Percentiles rank a stretch among this genome's conserved stretches.
phyloP scores from a whole-genome alignment of 2,329 filamentous ascomycete genomes.

The Neofusicoccum sp. region DNA sequence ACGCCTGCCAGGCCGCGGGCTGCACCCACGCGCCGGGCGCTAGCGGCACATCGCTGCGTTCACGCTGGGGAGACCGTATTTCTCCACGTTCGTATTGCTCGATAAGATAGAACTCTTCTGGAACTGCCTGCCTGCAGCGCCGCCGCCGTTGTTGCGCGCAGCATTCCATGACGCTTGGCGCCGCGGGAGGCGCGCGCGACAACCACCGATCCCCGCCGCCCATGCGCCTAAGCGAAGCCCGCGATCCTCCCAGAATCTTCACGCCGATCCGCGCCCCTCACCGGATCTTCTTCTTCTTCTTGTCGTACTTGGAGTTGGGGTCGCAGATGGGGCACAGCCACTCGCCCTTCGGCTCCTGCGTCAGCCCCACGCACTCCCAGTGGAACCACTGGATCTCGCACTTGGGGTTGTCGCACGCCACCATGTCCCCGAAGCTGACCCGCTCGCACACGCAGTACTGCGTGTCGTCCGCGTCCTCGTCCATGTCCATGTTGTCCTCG shows the following conservation, averaged over 20 bases:
- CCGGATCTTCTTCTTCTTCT: constrained; percentile 42
- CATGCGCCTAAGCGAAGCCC: constrained; percentile 8
- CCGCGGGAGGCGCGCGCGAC: no score
- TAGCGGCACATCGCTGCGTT: constrained; percentile 13
- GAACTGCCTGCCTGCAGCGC: neutral
- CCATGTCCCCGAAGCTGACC: constrained; percentile 84
- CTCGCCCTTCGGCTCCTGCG: constrained; percentile 49
- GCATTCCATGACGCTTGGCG: no score
- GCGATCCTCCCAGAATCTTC: constrained; percentile 1
- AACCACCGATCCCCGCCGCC: neutral
- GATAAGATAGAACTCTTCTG: constrained; percentile 4
- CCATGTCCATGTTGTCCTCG: constrained; percentile 66
- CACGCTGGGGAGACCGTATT: constrained; percentile 4
- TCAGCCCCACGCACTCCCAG: constrained; percentile 61
- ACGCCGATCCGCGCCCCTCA: constrained; percentile 20
- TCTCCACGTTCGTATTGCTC: constrained; percentile 12
- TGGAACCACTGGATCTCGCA: constrained; percentile 88
- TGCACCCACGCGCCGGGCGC: constrained; percentile 8
- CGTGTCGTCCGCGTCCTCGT: constrained; percentile 72
- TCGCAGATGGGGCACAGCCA: constrained; percentile 46
- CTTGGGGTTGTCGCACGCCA: constrained; percentile 79
- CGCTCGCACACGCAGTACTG: constrained; percentile 81
- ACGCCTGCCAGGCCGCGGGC: neutral
- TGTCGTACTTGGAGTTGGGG: constrained; percentile 31
- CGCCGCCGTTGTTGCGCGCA: neutral